Conservation (phyloP, 371 early-diverging fungal species). For the Rozella allomycis region DNA sequence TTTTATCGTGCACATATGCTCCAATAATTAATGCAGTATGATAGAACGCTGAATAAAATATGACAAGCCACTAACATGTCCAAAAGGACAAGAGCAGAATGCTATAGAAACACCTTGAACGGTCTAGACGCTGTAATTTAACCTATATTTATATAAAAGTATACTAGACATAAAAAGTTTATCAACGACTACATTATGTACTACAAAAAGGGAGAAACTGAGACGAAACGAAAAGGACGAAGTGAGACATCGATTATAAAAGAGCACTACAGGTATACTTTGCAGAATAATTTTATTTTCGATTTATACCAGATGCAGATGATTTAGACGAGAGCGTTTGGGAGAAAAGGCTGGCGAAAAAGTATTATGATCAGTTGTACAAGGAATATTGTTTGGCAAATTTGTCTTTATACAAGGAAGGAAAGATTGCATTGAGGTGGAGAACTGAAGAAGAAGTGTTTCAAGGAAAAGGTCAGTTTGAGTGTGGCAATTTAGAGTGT, state of each 20-base stretch:
- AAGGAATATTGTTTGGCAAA: conserved; percentile 68
- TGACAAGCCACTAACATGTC: too few relatives aligned
- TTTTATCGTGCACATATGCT: too few relatives aligned
- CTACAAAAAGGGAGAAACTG: conserved; percentile 6
- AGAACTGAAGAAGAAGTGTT: conserved; percentile 52
- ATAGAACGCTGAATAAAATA: too few relatives aligned
- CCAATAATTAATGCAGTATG: too few relatives aligned
- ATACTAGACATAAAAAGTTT: conserved; percentile 31
- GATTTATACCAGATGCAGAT: conserved; percentile 27
- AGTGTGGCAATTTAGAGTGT: conserved; percentile 40
- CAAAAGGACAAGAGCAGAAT: too few relatives aligned
- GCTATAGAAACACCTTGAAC: too few relatives aligned
- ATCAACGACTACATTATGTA: conserved; percentile 23
- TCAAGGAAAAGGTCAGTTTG: conserved; percentile 51
- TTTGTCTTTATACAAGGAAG: conserved; percentile 44
- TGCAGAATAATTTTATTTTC: conserved; percentile 1
- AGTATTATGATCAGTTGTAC: conserved; percentile 59
- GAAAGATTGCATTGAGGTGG: conserved; percentile 60
- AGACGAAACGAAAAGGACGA: not conserved
- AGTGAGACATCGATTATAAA: conserved; percentile 30
- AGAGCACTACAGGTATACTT: conserved; percentile 33
- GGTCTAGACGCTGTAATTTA: too few relatives aligned
- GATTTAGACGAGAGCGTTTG: conserved; percentile 25
- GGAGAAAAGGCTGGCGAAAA: conserved; percentile 58
- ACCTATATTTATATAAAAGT: too few relatives aligned